A percentile compares a stretch with the other conserved stretches of the same genome.
phyloP scores from a whole-genome alignment of 1,284 basidiomycete species.

The Kwoniella shivajii region DNA sequence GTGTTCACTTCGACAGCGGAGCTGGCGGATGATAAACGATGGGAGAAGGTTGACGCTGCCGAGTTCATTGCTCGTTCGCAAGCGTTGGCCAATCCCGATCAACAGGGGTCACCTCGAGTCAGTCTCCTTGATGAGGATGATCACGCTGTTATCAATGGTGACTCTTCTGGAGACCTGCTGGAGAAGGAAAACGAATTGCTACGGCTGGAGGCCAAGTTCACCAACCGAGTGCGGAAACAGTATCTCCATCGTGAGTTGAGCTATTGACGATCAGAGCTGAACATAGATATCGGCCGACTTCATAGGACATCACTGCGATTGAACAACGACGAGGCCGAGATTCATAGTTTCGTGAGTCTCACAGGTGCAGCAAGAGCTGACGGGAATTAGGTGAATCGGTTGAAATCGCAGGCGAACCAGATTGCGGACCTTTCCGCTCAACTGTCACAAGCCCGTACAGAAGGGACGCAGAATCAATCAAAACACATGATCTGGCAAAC shows the following conservation, averaged over 20 bases:
- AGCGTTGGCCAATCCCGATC: slow-evolving; percentile 42
- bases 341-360: slow-evolving; percentile 45
- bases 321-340: slow-evolving; percentile 50
- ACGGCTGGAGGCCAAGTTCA: slow-evolving; percentile 40
- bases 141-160: too few species aligned
- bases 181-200: slow-evolving; percentile 41
- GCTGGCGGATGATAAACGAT: slow-evolving; percentile 44
- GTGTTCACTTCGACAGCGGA: slow-evolving; percentile 45
- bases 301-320: slow-evolving; percentile 45
- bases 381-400: slow-evolving; percentile 35
- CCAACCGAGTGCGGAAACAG: slow-evolving; percentile 39
- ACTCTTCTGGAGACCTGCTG: slow-evolving; percentile 6
- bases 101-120: slow-evolving; percentile 18
- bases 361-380: neutral
- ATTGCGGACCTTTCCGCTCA: slow-evolving; percentile 41
- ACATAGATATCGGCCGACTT: slow-evolving; percentile 44
- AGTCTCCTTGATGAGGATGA: slow-evolving; percentile 19
- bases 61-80: slow-evolving; percentile 44
- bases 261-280: too few species aligned
- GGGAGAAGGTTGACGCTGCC: slow-evolving; percentile 47
- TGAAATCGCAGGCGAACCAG: slow-evolving; percentile 46
- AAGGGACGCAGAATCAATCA: slow-evolving; percentile 42
- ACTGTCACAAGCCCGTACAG: slow-evolving; percentile 36
- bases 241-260: slow-evolving; percentile 41
- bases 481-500: slow-evolving; percentile 51